Evolutionary conservation across 306 rosid genomes (phyloP), one percentile per base, ranked within the genome.

Genomic region (Trifolium dubium): DNA sequence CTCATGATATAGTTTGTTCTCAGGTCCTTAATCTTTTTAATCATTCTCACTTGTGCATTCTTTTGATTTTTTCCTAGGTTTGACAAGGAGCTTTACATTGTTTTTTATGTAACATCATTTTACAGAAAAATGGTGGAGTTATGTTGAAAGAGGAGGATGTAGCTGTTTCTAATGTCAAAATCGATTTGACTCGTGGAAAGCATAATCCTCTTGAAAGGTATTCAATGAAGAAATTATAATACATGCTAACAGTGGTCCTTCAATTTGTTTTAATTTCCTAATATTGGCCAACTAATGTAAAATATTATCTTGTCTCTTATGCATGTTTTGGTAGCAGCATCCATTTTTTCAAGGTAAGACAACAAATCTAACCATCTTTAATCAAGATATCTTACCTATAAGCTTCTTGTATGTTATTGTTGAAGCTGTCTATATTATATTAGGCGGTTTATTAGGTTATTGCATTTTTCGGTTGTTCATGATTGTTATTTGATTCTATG

Each of bases 141-240:
- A 79, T 73, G 18, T 83, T 94, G 67, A 84, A 84, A 81, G 96
- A 89, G 83, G 96, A 91, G 70, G 98, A 94, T 69, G 77, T 94
- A 67, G 90, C 90, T 64, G 90, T 94, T 71, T 76, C 78, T 76
- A 94, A 94, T 46, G 87, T 88, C 74, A 94, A 78, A 88, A 91
- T 94, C 77, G 98, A 94, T 90, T 89, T 94, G 90, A 88, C 98
- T 73, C 92, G 92, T 8, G 96, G 98, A 75, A 91, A 79, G 74
- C 80, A 87, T 69, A 91, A 89, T 86, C 97, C 98, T 82, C 90
- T 94, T 41, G 89, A 85, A 82, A 89, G 96, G 98, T 94, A 84
- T 77, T 77, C 65, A 50, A 63, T 58, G 50, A 78, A 67, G 73
- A 60, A 69, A 51, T 69, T 17, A 74, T 13, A 70, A 34, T 46